Conservation (phyloP, 352 stramenopile species). For the Phytophthora podocarpi region DNA sequence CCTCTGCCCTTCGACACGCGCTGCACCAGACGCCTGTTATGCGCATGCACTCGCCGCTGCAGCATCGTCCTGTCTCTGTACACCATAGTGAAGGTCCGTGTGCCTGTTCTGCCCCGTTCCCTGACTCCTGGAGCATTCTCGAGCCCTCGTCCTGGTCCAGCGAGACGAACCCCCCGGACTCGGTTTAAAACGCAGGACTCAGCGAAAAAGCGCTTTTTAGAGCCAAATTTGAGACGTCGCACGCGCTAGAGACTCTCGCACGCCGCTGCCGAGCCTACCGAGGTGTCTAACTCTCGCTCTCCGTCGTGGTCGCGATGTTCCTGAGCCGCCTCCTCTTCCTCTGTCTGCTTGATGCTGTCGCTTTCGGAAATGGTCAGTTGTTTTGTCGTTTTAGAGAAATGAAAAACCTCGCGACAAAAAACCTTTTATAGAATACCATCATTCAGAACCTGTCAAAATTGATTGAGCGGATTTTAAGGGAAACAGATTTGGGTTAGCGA, state of each 20-base stretch:
- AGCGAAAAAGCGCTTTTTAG: conserved; percentile 1
- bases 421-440: conserved; percentile 7
- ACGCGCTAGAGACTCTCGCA: not conserved
- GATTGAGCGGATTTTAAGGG: conserved; percentile 4
- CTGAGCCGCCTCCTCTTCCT: not conserved
- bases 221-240: not conserved
- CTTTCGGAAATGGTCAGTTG: conserved; percentile 10
- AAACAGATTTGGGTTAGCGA: not conserved
- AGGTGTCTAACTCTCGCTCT: not conserved
- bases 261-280: conserved; percentile 1
- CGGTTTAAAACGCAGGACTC: too few relatives aligned
- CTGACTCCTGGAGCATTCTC: too few relatives aligned
- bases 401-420: conserved; percentile 15
- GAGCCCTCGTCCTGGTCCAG: too few relatives aligned
- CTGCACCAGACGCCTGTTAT: too few relatives aligned
- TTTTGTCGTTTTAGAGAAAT: conserved; percentile 6
- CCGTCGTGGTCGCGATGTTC: not conserved
- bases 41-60: too few relatives aligned
- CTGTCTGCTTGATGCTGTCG: conserved; percentile 5
- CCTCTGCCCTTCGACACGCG: too few relatives aligned
- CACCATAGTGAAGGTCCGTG: too few relatives aligned
- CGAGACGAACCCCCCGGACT: too few relatives aligned
- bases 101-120: too few relatives aligned
- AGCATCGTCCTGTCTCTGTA: too few relatives aligned
- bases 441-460: conserved; percentile 7